A percentile compares a stretch with the other conserved stretches of the same genome.
phyloP scores from a whole-genome alignment of 106 monocot species.

The Narthecium ossifragum region DNA sequence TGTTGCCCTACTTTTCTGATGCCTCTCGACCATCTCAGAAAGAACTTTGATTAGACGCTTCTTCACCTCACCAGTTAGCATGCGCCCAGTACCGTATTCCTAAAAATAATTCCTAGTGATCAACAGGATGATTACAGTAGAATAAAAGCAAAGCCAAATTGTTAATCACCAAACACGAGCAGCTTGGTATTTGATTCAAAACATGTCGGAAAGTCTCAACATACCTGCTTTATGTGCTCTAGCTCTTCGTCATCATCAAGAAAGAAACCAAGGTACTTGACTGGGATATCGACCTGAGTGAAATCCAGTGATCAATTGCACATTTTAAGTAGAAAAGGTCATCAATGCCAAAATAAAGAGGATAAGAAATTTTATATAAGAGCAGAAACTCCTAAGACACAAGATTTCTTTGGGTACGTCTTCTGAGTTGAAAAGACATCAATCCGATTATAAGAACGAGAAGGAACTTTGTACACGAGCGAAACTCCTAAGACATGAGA shows the following conservation, averaged over 20 bases:
- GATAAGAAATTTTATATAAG: neutral
- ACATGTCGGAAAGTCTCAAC: too few species aligned
- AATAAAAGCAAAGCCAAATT: neutral
- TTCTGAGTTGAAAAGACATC: neutral
- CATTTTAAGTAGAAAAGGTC: neutral
- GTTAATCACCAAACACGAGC: neutral
- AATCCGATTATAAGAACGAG: neutral
- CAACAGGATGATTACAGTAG: neutral
- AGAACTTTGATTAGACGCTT: constrained; percentile 68
- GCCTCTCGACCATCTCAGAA: constrained; percentile 76
- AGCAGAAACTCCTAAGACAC: neutral
- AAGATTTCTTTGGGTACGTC: neutral
- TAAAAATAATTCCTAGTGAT: constrained; percentile 14
- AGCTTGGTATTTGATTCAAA: neutral
- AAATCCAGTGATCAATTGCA: neutral
- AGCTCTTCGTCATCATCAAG: constrained; percentile 91
- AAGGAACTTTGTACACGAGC: too few species aligned
- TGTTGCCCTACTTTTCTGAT: constrained; percentile 58
- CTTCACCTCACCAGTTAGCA: constrained; percentile 93
- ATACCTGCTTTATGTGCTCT: constrained; percentile 81
- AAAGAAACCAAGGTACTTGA: constrained; percentile 94
- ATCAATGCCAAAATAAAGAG: neutral
- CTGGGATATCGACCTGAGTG: constrained; percentile 81
- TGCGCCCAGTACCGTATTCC: constrained; percentile 81
- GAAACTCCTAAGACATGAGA: too few species aligned